Conservation (phyloP, 129 eudicot genomes). For the Heracleum sosnowskyi region DNA sequence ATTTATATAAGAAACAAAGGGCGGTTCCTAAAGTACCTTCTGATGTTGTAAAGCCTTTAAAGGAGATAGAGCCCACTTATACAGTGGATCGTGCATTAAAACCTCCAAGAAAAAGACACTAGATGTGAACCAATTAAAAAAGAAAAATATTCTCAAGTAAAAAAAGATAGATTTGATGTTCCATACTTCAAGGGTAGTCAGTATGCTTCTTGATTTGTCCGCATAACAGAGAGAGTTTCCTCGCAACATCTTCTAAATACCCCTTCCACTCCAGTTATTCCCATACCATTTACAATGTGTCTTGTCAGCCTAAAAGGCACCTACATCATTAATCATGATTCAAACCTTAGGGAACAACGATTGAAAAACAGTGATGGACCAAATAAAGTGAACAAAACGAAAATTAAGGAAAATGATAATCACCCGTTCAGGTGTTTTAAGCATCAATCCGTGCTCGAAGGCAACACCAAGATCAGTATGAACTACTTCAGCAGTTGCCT, state of each 20-base stretch:
- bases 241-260: conserved; percentile 96
- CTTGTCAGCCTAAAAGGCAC: conserved; percentile 94
- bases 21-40: conserved; percentile 42
- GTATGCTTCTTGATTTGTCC: conserved; percentile 86
- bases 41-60: conserved; percentile 93
- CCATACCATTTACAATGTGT: conserved; percentile 96
- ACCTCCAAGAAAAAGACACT: conserved; percentile 48
- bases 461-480: conserved; percentile 99
- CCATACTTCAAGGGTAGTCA: conserved; percentile 77
- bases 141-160: not conserved
- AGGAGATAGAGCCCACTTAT: conserved; percentile 97
- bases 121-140: conserved; percentile 5
- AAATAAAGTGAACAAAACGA: not conserved
- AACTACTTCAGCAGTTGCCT: conserved; percentile 93
- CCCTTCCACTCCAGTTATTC: conserved; percentile 95
- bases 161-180: not conserved
- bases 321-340: conserved; percentile 19
- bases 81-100: conserved; percentile 92
- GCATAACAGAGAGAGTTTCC: conserved; percentile 93
- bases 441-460: conserved; percentile 97
- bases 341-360: not conserved
- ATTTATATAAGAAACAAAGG: not conserved
- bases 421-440: conserved; percentile 97
- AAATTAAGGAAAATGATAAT: conserved; percentile 12
- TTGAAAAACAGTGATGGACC: not conserved